Base-by-base conservation (phyloP, 1,284 basidiomycete genomes). In the Cutaneotrichosporon spelunceum region DNA sequence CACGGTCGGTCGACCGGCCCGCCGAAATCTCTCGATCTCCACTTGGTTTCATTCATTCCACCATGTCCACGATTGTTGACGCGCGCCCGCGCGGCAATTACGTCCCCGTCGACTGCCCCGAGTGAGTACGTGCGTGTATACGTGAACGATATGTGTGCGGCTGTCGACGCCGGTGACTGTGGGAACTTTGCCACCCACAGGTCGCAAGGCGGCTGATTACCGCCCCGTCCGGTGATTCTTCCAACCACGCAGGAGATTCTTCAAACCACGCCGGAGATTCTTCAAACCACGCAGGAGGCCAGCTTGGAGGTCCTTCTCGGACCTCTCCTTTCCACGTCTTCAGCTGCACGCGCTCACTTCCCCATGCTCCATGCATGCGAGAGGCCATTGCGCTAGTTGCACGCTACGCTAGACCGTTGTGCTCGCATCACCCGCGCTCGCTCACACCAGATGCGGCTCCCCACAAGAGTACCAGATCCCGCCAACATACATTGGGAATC, bases 391-490 rank as follows among this genome's bases (percentile, higher is more conserved):
- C 14, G 26, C 11, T 21, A 30, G 8, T 42, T 5, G n/a, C n/a
- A n/a, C n/a, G n/a, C n/a, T n/a, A n/a, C n/a, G n/a, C n/a, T n/a
- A n/a, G n/a, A n/a, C n/a, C n/a, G n/a, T n/a, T n/a, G n/a, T n/a
- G n/a, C n/a, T n/a, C n/a, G n/a, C n/a, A n/a, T n/a, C n/a, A n/a
- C 33, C 29, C 19, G 11, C 50, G 9, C 13, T 23, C 1, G 53
- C 64, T 61, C 30, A 58, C 42, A 9, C 9, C 63, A 73, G 70
- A 65, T 94, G 91, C 76, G 80, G 81, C 19, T 73, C 82, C 0
- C 79, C 80, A 8, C 81, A 93, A 49, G 91, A 93, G 72, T 93
- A 92, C 72, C 83, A 86, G 2, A 81, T 88, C 1, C 90, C 90
- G 1, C 80, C 79, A 1, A 87, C 89, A 0, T 79, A 80, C 26